Percentiles rank a stretch among this genome's conserved stretches.
phyloP scores from a whole-genome alignment of 257 asterid genomes.

The Gentiana dahurica region DNA sequence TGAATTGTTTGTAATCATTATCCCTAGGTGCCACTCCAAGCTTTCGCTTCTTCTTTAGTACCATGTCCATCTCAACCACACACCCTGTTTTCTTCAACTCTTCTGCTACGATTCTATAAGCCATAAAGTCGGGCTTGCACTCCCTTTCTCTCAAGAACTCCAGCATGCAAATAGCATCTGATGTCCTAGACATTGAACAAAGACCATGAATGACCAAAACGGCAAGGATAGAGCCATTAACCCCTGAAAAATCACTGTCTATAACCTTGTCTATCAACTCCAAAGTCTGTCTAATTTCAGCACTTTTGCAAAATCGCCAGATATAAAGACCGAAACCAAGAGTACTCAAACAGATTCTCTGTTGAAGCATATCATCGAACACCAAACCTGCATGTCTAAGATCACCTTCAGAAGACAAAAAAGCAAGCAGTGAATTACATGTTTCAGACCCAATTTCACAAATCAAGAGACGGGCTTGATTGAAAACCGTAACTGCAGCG shows the following conservation, averaged over 20 bases:
- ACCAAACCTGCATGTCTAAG: slow-evolving; percentile 30
- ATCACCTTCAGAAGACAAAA: slow-evolving; percentile 50
- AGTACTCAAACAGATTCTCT: slow-evolving; percentile 41
- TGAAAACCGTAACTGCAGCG: slow-evolving; percentile 47
- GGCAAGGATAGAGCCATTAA: slow-evolving; percentile 59
- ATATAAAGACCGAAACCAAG: slow-evolving; percentile 76
- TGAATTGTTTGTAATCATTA: slow-evolving; percentile 45
- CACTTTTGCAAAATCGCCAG: slow-evolving; percentile 51
- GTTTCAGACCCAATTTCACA: slow-evolving; percentile 39
- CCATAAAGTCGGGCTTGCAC: slow-evolving; percentile 88
- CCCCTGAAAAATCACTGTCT: slow-evolving; percentile 32
- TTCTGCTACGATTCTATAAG: slow-evolving; percentile 83
- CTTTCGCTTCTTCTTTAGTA: slow-evolving; percentile 82
- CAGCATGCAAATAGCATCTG: slow-evolving; percentile 44
- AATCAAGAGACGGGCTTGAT: slow-evolving; percentile 17
- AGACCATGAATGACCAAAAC: slow-evolving; percentile 62
- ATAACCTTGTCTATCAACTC: slow-evolving; percentile 43
- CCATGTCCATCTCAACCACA: slow-evolving; percentile 39
- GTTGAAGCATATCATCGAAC: slow-evolving; percentile 60
- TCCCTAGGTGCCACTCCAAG: slow-evolving; percentile 87
- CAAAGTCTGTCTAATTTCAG: slow-evolving; percentile 34
- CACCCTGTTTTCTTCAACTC: slow-evolving; percentile 36
- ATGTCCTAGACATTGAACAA: slow-evolving; percentile 28
- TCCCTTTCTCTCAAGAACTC: slow-evolving; percentile 64
- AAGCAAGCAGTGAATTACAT: slow-evolving; percentile 79